phyloP scores from a whole-genome alignment of 495 filamentous ascomycete genomes.

The Beverwykella pulmonaria region DNA sequence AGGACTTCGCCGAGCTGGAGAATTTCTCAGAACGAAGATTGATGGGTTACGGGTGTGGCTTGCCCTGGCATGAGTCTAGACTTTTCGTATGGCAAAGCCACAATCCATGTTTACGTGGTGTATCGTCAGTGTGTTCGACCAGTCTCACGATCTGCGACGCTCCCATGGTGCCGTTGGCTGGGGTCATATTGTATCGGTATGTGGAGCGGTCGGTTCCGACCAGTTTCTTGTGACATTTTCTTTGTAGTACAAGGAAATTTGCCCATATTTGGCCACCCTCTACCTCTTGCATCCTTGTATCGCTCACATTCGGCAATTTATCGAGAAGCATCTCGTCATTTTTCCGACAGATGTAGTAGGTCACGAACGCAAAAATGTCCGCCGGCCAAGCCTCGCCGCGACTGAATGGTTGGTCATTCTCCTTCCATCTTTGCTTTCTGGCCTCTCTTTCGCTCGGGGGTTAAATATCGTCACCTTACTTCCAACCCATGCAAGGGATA shows the following conservation, averaged over 20 bases:
- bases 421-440: neutral
- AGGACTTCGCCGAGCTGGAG: neutral
- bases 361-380: neutral
- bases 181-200: no score
- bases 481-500: neutral
- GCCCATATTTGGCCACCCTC: neutral
- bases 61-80: neutral
- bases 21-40: neutral
- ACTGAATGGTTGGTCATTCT: neutral
- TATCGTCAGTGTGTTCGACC: no score
- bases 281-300: neutral
- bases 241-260: neutral
- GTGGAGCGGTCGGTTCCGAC: neutral
- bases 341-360: neutral
- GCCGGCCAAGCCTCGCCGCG: neutral
- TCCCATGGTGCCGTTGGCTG: no score
- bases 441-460: neutral
- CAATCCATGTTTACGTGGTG: no score
- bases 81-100: neutral
- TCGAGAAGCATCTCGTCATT: neutral
- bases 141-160: no score
- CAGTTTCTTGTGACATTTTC: neutral
- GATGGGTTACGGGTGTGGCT: constrained; percentile 11
- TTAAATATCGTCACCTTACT: neutral
- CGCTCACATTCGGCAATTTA: neutral